Evolutionary conservation across 129 eudicot species (phyloP), one percentile per base, ranked within the genome.

Genomic region (Sambucus nigra): DNA sequence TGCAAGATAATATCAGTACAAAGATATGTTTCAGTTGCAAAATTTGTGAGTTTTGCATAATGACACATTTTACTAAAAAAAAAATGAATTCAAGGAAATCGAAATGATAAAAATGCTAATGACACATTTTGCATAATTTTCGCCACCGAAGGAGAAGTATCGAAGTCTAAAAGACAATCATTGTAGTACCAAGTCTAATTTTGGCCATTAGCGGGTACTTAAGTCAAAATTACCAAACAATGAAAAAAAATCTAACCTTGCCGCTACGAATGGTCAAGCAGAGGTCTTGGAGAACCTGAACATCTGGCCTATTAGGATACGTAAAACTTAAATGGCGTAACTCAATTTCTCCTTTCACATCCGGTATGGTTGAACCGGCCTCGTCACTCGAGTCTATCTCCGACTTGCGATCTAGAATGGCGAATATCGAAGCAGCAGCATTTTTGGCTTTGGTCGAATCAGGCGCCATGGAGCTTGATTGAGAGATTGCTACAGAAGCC

Each of bases 241-340:
- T n/a, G n/a, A n/a, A n/a, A n/a, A n/a, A n/a, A n/a, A n/a, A n/a
- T 20, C 31, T 46, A 49, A 73, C 83, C 82, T 77, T 77, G 57
- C 96, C 94, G 59, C 89, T 70, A 19, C 22, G 94, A 51, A 87
- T 83, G 23, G 74, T 74, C 59, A 87, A 66, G 60, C 70, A 63
- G 32, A 87, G 81, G 76, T 79, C 86, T 14, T 70, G 73, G 33
- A 87, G 76, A 42, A 87, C 79, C 57, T 71, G 81, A 60, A 83
- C 72, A 58, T 87, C 89, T 0, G 94, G 96, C 53, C 96, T 66
- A 7, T 82, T 76, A 23, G 96, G 96, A 65, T 87, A 87, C 57
- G 51, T 83, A 49, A 87, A 87, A 74, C 79, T 83, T 47, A 87
- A 29, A 51, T 83, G 83, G 5, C 58, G 70, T 19, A 87, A 66